Conservation (phyloP, 2,329 filamentous ascomycete genomes). For the Ustilaginoidea virens region DNA sequence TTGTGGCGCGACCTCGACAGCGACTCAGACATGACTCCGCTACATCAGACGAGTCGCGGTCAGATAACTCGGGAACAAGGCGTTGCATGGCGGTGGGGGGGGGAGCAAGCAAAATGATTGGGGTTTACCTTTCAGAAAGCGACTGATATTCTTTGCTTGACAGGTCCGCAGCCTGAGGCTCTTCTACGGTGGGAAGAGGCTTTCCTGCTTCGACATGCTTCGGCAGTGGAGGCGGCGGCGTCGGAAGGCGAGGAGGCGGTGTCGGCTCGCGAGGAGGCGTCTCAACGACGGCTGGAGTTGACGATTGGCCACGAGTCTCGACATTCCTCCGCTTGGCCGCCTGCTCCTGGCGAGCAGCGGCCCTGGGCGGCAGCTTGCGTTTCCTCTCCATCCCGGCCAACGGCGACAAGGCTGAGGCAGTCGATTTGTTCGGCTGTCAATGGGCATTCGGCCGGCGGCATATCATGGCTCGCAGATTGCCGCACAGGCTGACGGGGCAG, state of each 20-base stretch:
- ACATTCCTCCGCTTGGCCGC: conserved; percentile 43
- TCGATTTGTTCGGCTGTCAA: conserved; percentile 1
- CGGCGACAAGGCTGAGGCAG: neutral
- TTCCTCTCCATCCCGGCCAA: conserved; percentile 41
- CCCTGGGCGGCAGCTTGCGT: conserved; percentile 47
- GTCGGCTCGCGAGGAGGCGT: conserved; percentile 18
- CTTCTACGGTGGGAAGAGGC: conserved; percentile 55
- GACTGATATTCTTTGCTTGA: conserved; percentile 54
- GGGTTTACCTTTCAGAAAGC: conserved; percentile 50
- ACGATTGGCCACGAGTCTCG: conserved; percentile 37
- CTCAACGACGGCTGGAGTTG: conserved; percentile 25
- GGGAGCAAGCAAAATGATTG: neutral
- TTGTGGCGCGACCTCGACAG: conserved; percentile 55
- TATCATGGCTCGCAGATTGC: conserved; percentile 10
- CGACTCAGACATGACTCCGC: conserved; percentile 61
- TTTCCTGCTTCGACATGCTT: conserved; percentile 47
- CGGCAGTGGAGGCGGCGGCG: conserved; percentile 34
- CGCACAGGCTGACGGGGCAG: too few species aligned
- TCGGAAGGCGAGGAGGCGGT: conserved; percentile 14
- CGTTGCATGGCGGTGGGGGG: too few species aligned
- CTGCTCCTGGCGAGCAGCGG: conserved; percentile 43
- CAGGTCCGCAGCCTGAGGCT: conserved; percentile 49
- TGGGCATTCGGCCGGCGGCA: conserved; percentile 4
- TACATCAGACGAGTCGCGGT: conserved; percentile 16
- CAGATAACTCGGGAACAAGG: too few species aligned